Evolutionary conservation across 352 stramenopile genomes (phyloP).

Genomic region (Pythium apleroticum): DNA sequence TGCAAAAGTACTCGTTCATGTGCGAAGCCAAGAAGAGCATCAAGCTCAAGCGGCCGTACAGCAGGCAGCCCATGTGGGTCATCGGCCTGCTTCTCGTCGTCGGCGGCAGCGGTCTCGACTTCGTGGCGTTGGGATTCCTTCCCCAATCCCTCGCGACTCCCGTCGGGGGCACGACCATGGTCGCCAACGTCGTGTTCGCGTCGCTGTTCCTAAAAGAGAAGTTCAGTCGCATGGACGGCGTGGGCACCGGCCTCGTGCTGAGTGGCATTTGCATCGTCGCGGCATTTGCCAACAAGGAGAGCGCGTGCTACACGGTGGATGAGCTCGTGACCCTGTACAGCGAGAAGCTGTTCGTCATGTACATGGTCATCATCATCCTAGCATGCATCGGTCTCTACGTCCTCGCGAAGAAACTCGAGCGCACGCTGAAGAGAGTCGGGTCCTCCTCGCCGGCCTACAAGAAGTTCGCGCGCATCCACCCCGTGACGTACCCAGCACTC

Average conservation of each 20-base stretch:
- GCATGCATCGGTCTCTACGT: slow-evolving; percentile 38
- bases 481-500: slow-evolving; percentile 68
- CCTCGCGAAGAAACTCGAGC: slow-evolving; percentile 48
- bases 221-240: slow-evolving; percentile 56
- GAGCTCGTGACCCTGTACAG: slow-evolving; percentile 70
- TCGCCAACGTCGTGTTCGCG: slow-evolving; percentile 84
- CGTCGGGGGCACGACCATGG: slow-evolving; percentile 77
- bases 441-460: slow-evolving; percentile 50
- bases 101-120: slow-evolving; percentile 69
- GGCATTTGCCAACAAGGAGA: slow-evolving; percentile 75
- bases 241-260: slow-evolving; percentile 70
- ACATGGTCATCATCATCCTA: slow-evolving; percentile 52
- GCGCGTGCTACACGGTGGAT: slow-evolving; percentile 71
- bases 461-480: slow-evolving; percentile 54
- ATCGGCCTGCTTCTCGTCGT: slow-evolving; percentile 72
- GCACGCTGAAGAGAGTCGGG: slow-evolving; percentile 38
- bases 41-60: slow-evolving; percentile 70
- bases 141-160: slow-evolving; percentile 80
- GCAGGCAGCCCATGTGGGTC: slow-evolving; percentile 76
- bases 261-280: slow-evolving; percentile 76
- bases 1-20: slow-evolving; percentile 91
- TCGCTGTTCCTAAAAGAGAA: slow-evolving; percentile 76
- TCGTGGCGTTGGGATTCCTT: slow-evolving; percentile 75
- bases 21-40: slow-evolving; percentile 61
- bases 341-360: slow-evolving; percentile 63